Base-by-base conservation (phyloP, 2,329 filamentous ascomycete genomes). In the Aspergillus sojae region DNA sequence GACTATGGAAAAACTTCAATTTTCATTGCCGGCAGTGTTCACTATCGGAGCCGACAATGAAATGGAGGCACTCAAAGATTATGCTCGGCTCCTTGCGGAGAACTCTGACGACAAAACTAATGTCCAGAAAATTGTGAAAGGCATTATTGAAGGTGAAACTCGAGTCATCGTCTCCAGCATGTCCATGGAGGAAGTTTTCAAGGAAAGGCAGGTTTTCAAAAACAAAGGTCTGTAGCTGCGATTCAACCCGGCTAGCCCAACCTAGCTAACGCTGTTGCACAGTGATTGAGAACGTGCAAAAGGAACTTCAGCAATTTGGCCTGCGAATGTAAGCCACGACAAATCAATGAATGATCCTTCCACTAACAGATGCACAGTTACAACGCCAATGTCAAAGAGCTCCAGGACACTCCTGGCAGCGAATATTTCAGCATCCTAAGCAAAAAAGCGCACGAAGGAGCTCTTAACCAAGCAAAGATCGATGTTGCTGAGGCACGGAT, bases 171-270 rank as follows among this genome's bases (percentile, higher is more conserved):
- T 96, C 48, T 92, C 89, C 0, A 89, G 88, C 70, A 94, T 96
- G 91, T 94, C 91, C n/a, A 94, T 95, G 91, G 92, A 94, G 75
- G 92, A 95, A 78, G 91, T 96, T 63, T 94, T 94, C 77, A 90
- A 88, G 64, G 89, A 92, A 78, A 84, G 91, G 39, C 89, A 91
- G 69, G 82, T 90, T 50, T 93, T 93, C 82, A 92, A 94, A 81
- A 86, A 85, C 68, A 88, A 90, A 68, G 84, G 86, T 68, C 80
- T 82, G 64, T 50, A 28, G n/a, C 52, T 39, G 11, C 23, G 1
- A 14, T 26, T 34, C 32, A 53, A 16, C 57, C 4, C 1, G 14
- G 30, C 16, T 39, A 26, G 34, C 34, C 6, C 9, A 23, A 11
- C 21, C 3, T 23, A 39, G 52, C 52, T 55, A 28, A 55, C 30